A percentile compares a stretch with the other conserved stretches of the same genome.
phyloP scores from a whole-genome alignment of 1,139 yeast species.

The Zhuliangozyma blackwelliae region DNA sequence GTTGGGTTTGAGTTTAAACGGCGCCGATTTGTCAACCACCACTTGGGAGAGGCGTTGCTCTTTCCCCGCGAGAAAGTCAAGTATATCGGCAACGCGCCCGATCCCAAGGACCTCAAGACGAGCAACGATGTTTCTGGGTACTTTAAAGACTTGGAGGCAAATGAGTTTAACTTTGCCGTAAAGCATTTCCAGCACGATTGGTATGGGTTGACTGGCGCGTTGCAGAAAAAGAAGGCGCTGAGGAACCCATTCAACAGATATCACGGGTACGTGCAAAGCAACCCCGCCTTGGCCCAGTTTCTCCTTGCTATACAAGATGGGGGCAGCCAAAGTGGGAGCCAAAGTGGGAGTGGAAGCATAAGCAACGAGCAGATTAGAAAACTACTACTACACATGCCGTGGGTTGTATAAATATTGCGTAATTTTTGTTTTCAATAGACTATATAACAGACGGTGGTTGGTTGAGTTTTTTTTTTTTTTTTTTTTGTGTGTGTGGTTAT shows the following conservation, averaged over 20 bases:
- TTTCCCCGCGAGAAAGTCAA: slow-evolving; percentile 30
- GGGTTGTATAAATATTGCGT: slow-evolving; percentile 5
- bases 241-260: slow-evolving; percentile 60
- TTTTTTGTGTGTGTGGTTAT: no score
- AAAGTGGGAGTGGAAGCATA: neutral
- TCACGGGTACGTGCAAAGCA: slow-evolving; percentile 37
- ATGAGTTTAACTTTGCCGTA: slow-evolving; percentile 56
- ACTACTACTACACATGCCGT: slow-evolving; percentile 8
- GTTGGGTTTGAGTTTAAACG: slow-evolving; percentile 76
- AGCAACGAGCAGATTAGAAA: slow-evolving; percentile 12
- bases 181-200: slow-evolving; percentile 55
- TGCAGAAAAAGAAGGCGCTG: slow-evolving; percentile 36
- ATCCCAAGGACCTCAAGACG: slow-evolving; percentile 31
- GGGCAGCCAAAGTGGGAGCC: neutral
- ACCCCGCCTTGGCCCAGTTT: slow-evolving; percentile 21
- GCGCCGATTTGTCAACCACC: slow-evolving; percentile 52
- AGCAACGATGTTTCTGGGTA: no score
- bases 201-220: slow-evolving; percentile 49
- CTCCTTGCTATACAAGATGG: slow-evolving; percentile 13
- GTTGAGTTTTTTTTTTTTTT: slow-evolving; percentile 1
- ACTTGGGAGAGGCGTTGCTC: slow-evolving; percentile 45
- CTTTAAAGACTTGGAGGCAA: slow-evolving; percentile 36
- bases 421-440: neutral
- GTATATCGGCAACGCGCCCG: slow-evolving; percentile 65
- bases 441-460: neutral